These are phyloP conservation scores for Calonectria crousiana DNA, from an alignment of 2,329 filamentous ascomycete genomes.

Conservation along the genomic window DNA sequence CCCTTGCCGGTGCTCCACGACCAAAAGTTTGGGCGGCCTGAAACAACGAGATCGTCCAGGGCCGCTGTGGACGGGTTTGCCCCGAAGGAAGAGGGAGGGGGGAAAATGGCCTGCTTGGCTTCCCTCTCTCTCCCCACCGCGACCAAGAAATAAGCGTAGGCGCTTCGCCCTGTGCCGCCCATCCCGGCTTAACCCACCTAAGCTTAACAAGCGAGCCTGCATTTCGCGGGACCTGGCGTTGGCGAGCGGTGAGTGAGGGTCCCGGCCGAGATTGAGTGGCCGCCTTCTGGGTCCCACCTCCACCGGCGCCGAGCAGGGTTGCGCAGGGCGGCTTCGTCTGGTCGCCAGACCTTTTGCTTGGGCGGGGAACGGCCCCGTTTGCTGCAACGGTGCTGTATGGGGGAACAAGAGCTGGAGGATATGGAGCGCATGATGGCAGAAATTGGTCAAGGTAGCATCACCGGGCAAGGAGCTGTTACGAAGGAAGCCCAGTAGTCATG, in stretches of 20 bases:
- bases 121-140: not conserved
- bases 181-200: not conserved
- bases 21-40: slow-evolving; percentile 9
- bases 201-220: slow-evolving; percentile 16
- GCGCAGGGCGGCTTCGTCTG: not conserved
- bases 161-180: not conserved
- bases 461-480: not conserved
- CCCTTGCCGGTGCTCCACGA: not conserved
- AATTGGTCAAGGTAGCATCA: not conserved
- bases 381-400: slow-evolving; percentile 1
- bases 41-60: slow-evolving; percentile 10
- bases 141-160: not conserved
- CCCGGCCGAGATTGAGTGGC: slow-evolving; percentile 11
- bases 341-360: not conserved
- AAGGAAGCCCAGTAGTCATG: not conserved
- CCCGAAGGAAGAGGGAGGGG: not conserved
- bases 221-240: not conserved
- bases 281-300: not conserved
- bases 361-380: not conserved
- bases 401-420: not conserved
- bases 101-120: not conserved
- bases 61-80: not conserved
- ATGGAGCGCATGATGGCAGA: not conserved
- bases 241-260: slow-evolving; percentile 1
- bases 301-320: not conserved